phyloP scores from a whole-genome alignment of 805 yeast genomes.

The Torulaspora delbrueckii region DNA sequence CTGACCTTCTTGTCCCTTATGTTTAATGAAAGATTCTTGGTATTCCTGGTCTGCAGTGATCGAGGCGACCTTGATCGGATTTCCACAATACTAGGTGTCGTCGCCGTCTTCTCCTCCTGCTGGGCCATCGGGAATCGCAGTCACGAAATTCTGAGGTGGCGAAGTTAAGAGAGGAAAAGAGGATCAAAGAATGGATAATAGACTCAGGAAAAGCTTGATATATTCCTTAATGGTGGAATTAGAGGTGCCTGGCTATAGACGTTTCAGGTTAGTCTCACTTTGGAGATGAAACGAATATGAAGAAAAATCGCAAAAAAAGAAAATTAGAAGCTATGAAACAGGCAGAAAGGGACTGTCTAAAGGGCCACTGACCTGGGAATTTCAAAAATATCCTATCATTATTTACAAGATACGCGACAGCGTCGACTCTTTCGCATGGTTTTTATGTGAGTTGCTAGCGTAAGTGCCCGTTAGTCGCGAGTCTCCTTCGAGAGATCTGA shows the following conservation, averaged over 20 bases:
- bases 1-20: slow-evolving; percentile 9
- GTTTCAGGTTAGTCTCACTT: slow-evolving; percentile 1
- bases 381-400: background rate
- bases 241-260: background rate
- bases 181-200: background rate
- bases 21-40: slow-evolving; percentile 28
- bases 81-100: slow-evolving; percentile 1
- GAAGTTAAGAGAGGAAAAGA: background rate
- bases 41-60: slow-evolving; percentile 27
- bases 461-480: background rate
- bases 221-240: background rate
- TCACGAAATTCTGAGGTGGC: background rate
- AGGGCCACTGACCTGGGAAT: background rate
- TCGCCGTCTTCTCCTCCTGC: background rate
- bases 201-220: background rate
- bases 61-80: slow-evolving; percentile 14
- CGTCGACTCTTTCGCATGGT: background rate
- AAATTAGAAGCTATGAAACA: background rate
- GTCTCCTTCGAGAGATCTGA: background rate
- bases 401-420: background rate
- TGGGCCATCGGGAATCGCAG: background rate
- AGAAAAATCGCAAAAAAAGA: background rate
- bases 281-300: slow-evolving; percentile 3
- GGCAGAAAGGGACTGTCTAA: background rate
- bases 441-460: background rate